Base-by-base conservation (phyloP, 2,329 filamentous ascomycete genomes). In the Fusarium anguioides region DNA sequence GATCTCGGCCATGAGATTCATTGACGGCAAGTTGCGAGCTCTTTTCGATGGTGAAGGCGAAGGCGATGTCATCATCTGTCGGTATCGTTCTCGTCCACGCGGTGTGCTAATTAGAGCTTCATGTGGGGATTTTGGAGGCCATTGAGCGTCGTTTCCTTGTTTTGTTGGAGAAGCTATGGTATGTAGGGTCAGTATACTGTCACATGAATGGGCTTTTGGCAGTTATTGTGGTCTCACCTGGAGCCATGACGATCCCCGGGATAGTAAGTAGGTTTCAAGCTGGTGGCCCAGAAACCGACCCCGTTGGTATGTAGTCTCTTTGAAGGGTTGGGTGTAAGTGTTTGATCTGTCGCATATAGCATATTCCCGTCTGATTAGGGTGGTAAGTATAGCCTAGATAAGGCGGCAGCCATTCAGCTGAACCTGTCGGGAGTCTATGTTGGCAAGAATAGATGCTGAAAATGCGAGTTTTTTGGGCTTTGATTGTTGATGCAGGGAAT, bases 71-170 rank as follows among this genome's bases (percentile, higher is more conserved):
- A 88, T 86, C 71, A 91, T 83, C 61, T 89, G 87, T 75, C 90
- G 86, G 73, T 93, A 88, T 76, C 89, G 90, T 75, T 90, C 88
- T 72, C 94, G 90, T 51, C 94, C 95, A 68, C 90, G 88, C 2
- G 95, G 95, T 5, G 94, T 89, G 75, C 86, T 84, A 35, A 89
- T 74, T 20, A 91, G 82, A 49, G 82, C 88, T 74, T 91, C 88
- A 75, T 86, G 86, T 39, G 89, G 89, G 54, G 88, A 91, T 75
- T 86, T 82, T 21, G 89, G 89, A 18, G 89, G 89, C 89, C 89
- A 91, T 77, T 89, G 85, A 41, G 82, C 77, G 73, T 84, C 82
- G 61, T 81, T 76, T 71, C 79, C 76, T 69, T 77, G 72, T 45
- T 82, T 76, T 67, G 80, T 76, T 67, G 77, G 72, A 23, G 71